Evolutionary conservation across 164 flowering plant genomes (phyloP).

Genomic region (Cinnamomum chago): DNA sequence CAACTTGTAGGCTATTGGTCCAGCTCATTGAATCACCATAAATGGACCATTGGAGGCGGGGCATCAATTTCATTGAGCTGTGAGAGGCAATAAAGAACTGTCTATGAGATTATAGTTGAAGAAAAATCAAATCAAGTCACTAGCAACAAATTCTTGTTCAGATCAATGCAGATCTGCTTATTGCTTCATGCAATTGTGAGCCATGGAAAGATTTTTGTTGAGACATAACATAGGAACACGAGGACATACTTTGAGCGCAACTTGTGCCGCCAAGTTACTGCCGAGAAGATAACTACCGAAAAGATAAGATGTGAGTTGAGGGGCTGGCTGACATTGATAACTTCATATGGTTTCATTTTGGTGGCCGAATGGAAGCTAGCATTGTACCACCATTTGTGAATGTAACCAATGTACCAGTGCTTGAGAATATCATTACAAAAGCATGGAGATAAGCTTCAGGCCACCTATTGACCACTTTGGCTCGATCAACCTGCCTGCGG

Average conservation of each 20-base stretch:
- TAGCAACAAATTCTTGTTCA: neutral
- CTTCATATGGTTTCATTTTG: neutral
- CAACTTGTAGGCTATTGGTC: neutral
- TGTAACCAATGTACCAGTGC: neutral
- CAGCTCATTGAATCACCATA: neutral
- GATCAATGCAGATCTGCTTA: neutral
- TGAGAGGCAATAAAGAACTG: neutral
- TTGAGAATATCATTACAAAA: neutral
- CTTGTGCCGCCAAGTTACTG: neutral
- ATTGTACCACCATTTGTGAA: slow-evolving; percentile 1
- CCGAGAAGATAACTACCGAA: too few species aligned
- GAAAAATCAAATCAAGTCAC: slow-evolving; percentile 2
- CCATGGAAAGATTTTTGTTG: neutral
- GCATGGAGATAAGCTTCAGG: neutral
- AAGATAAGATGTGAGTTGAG: too few species aligned
- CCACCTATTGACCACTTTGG: neutral
- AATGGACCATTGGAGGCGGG: neutral
- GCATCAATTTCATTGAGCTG: neutral
- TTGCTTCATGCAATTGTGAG: neutral
- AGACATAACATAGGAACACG: neutral
- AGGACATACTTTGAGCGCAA: neutral
- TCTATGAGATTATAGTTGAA: neutral
- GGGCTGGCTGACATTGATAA: neutral
- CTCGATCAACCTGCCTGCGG: neutral
- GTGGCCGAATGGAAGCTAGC: neutral